phyloP scores from a whole-genome alignment of 2,329 filamentous ascomycete species.

The Aspergillus hiratsukae region DNA sequence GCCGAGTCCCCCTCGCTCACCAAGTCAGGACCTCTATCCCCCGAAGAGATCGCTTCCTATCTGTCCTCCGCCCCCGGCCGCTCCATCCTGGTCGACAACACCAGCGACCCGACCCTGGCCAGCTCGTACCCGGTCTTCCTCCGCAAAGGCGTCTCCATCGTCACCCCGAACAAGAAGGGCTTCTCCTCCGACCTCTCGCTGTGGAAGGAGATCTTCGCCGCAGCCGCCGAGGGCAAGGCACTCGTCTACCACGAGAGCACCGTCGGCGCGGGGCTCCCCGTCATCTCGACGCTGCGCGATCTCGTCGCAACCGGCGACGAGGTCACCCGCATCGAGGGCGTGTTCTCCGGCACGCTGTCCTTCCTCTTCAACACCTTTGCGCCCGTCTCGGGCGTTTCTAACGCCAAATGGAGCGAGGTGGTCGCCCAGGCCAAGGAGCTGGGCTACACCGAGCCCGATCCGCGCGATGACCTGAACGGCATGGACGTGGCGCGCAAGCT shows the following conservation, averaged over 20 bases:
- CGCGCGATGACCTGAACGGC: slow-evolving; percentile 80
- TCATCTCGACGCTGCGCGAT: slow-evolving; percentile 90
- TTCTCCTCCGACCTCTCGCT: slow-evolving; percentile 78
- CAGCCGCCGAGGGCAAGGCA: slow-evolving; percentile 60
- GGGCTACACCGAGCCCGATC: slow-evolving; percentile 88
- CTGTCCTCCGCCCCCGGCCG: slow-evolving; percentile 73
- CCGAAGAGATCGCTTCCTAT: slow-evolving; percentile 70
- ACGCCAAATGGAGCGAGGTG: slow-evolving; percentile 80
- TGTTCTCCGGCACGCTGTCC: slow-evolving; percentile 96
- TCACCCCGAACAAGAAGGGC: slow-evolving; percentile 98
- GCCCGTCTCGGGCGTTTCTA: slow-evolving; percentile 59
- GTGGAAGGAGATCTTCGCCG: slow-evolving; percentile 81
- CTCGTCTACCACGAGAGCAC: slow-evolving; percentile 94
- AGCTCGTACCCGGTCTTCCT: slow-evolving; percentile 78
- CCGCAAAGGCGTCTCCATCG: slow-evolving; percentile 76
- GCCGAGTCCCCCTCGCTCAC: slow-evolving; percentile 59
- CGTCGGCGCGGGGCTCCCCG: slow-evolving; percentile 86
- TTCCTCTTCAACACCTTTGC: slow-evolving; percentile 98
- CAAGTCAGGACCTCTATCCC: slow-evolving; percentile 47
- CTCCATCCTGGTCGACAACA: slow-evolving; percentile 89
- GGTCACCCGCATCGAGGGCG: slow-evolving; percentile 88
- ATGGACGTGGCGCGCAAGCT: slow-evolving; percentile 92
- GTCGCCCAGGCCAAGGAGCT: slow-evolving; percentile 88
- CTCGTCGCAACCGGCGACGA: slow-evolving; percentile 91
- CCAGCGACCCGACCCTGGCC: slow-evolving; percentile 81